Percentiles rank a stretch among this genome's conserved stretches.
Conservation (phyloP, 805 yeast species). For the Candida michaelii region DNA sequence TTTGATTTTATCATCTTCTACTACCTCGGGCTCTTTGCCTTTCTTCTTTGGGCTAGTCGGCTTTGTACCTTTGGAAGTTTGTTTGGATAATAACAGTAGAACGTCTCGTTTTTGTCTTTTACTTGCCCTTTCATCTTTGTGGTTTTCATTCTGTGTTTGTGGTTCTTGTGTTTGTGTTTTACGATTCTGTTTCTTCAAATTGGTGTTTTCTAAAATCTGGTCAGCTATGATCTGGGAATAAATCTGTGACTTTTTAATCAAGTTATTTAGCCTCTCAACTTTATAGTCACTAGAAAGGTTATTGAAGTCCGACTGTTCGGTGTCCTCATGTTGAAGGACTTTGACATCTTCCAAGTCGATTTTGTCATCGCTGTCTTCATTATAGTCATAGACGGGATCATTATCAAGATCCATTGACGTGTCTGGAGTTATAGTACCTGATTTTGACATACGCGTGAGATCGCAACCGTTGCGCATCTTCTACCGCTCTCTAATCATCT, state of each 20-base stretch:
- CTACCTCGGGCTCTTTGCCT: constrained; percentile 4
- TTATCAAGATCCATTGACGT: constrained; percentile 6
- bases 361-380: constrained; percentile 1
- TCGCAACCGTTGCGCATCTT: too few relatives aligned
- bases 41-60: neutral
- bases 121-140: constrained; percentile 12
- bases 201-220: constrained; percentile 52
- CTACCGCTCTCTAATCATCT: too few relatives aligned
- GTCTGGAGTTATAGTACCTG: constrained; percentile 7
- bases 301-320: constrained; percentile 38
- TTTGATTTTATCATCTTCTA: constrained; percentile 11
- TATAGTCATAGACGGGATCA: neutral
- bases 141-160: neutral
- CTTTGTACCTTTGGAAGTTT: constrained; percentile 5
- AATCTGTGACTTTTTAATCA: constrained; percentile 85
- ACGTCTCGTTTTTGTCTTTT: constrained; percentile 15
- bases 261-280: constrained; percentile 62
- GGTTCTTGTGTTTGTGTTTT: neutral
- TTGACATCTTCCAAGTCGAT: constrained; percentile 5
- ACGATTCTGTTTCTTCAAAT: constrained; percentile 20
- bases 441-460: constrained; percentile 5
- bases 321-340: neutral
- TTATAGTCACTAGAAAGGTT: constrained; percentile 54
- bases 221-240: constrained; percentile 86
- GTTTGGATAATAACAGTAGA: constrained; percentile 19